Base-by-base conservation (phyloP, 164 flowering plant genomes). In the Echeveria elegans region DNA sequence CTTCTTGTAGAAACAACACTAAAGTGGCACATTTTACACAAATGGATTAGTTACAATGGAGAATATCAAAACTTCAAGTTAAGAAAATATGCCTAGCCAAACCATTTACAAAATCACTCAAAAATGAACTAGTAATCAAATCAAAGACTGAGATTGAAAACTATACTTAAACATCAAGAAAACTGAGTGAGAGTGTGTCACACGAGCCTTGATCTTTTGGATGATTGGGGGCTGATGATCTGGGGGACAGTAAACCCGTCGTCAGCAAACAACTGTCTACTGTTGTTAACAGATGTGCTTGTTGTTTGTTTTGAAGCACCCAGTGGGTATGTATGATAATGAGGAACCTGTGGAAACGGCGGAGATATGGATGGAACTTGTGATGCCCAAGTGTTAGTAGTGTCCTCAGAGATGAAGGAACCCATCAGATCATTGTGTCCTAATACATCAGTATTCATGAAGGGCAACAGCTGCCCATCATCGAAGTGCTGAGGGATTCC, bases 161-260 rank as follows among this genome's bases (percentile, higher is more conserved):
- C n/a, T n/a, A n/a, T n/a, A n/a, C n/a, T n/a, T n/a, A n/a, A n/a
- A n/a, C n/a, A n/a, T n/a, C n/a, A n/a, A n/a, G n/a, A 3, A 14
- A 16, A 47, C n/a, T 1, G 15, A 41, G 2, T 10, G 14, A 14
- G 10, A 41, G 2, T 43, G 24, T 48, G 23, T 76, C 86, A 85
- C 18, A 72, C 65, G 38, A 74, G 58, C 66, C 88, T 84, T 1
- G 80, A 77, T 78, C 90, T 86, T 82, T 88, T 88, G 14, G 15
- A 53, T 53, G 59, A 29, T 9, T 80, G 61, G 32, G 83, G 77
- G 56, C 83, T 80, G 31, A 71, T 82, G 67, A 91, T 83, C 69
- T 87, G 88, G 64, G 96, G 97, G 64, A 91, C 97, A 16, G 83
- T 81, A 26, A 85, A 79, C 15, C 71, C 79, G 64, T 89, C 88